phyloP scores from a whole-genome alignment of 2,329 filamentous ascomycete species.

The Claviceps africana region DNA sequence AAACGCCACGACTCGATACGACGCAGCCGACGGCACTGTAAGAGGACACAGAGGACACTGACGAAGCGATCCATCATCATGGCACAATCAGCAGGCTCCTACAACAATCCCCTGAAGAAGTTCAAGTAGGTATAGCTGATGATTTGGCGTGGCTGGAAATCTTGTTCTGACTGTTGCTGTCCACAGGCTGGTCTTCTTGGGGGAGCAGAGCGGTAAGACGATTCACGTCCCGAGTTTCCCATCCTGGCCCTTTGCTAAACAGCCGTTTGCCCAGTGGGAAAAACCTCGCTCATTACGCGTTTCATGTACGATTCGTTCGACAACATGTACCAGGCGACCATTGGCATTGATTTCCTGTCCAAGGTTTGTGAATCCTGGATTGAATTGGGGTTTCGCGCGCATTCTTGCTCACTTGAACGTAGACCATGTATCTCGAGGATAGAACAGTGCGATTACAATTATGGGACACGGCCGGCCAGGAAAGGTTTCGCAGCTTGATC shows the following conservation, averaged over 20 bases:
- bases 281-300: constrained; percentile 94
- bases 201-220: constrained; percentile 87
- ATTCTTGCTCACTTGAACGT: constrained; percentile 1
- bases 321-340: constrained; percentile 98
- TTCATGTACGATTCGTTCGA: constrained; percentile 99
- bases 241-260: constrained; percentile 11
- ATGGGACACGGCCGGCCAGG: constrained; percentile 97
- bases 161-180: neutral
- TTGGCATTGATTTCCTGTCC: constrained; percentile 97
- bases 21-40: neutral
- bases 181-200: constrained; percentile 80
- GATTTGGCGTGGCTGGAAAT: neutral
- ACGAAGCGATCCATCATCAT: constrained; percentile 34
- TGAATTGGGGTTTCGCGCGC: neutral
- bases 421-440: constrained; percentile 99
- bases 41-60: neutral
- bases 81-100: constrained; percentile 72
- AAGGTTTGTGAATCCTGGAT: constrained; percentile 49
- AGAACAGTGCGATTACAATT: constrained; percentile 92
- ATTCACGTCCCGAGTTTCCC: neutral
- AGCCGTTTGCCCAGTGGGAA: constrained; percentile 55
- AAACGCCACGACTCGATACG: neutral
- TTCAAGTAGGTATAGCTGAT: constrained; percentile 60
- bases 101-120: constrained; percentile 99
- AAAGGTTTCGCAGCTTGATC: constrained; percentile 91